Evolutionary conservation across 73 alveolate species (phyloP).

Genomic region (Breviolum minutum): DNA sequence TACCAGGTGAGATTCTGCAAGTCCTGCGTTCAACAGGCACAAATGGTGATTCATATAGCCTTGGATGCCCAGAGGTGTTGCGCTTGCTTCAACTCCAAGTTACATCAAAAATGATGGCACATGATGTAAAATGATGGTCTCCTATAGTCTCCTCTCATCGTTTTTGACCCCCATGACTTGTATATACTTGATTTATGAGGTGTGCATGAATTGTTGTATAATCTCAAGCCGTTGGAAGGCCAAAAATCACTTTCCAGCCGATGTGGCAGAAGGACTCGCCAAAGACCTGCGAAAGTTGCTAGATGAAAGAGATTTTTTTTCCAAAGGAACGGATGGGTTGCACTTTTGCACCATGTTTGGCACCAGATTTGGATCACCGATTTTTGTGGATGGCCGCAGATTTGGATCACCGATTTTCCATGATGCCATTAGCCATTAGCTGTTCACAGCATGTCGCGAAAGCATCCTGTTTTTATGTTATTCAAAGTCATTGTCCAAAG

Average conservation of each 20-base stretch:
- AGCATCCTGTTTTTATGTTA: not conserved
- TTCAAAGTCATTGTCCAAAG: not conserved
- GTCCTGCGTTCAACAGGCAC: conserved; percentile 50
- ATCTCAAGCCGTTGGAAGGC: conserved; percentile 4
- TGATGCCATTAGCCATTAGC: no score
- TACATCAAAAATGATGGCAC: no score
- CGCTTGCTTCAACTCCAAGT: no score
- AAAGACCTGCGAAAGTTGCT: conserved; percentile 66
- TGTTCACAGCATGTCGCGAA: no score
- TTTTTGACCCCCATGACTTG: not conserved
- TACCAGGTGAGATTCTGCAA: conserved; percentile 74
- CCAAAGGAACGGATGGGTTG: not conserved
- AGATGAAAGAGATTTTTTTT: not conserved
- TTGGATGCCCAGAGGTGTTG: not conserved
- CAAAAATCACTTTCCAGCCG: conserved; percentile 46
- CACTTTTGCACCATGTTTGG: not conserved
- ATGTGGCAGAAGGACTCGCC: conserved; percentile 75
- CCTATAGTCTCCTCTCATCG: not conserved
- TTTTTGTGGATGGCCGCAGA: not conserved
- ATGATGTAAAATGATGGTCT: no score
- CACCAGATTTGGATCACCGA: not conserved
- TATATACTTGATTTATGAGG: not conserved
- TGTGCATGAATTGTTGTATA: not conserved
- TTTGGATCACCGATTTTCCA: not conserved
- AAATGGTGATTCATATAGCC: not conserved